Percentiles rank a stretch among this genome's conserved stretches.
These are phyloP conservation scores for Fusarium paranaense DNA, from an alignment of 2,329 filamentous ascomycete genomes.

Conservation along the genomic window DNA sequence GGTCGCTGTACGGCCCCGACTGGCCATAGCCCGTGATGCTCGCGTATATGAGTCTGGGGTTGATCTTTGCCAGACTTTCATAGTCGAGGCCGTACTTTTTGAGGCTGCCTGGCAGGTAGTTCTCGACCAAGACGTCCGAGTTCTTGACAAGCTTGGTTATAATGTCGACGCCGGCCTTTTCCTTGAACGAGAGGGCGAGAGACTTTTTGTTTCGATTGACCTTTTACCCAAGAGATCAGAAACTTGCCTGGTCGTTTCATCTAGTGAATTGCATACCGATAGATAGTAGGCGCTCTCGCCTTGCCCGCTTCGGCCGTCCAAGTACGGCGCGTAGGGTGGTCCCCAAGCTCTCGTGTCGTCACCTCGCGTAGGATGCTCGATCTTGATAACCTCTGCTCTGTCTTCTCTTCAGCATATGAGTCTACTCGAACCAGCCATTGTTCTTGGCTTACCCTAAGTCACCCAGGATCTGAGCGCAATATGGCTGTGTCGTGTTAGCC, in stretches of 20 bases:
- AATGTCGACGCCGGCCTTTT: slow-evolving; percentile 84
- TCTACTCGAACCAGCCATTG: neutral
- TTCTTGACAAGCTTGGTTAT: slow-evolving; percentile 84
- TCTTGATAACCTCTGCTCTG: slow-evolving; percentile 94
- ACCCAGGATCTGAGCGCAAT: slow-evolving; percentile 94
- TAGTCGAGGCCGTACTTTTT: slow-evolving; percentile 95
- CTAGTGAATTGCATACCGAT: slow-evolving; percentile 64
- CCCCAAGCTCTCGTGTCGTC: slow-evolving; percentile 97
- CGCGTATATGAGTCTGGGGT: slow-evolving; percentile 88
- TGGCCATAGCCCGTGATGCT: slow-evolving; percentile 97
- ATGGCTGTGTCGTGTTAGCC: slow-evolving; percentile 70
- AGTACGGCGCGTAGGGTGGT: slow-evolving; percentile 87
- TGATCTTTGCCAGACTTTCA: slow-evolving; percentile 79
- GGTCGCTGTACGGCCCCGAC: slow-evolving; percentile 84
- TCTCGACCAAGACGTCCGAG: slow-evolving; percentile 93
- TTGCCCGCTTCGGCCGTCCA: slow-evolving; percentile 70
- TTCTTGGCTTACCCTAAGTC: slow-evolving; percentile 84
- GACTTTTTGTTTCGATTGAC: slow-evolving; percentile 98
- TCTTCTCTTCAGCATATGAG: neutral
- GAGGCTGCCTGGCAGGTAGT: slow-evolving; percentile 91
- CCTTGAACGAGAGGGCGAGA: slow-evolving; percentile 87
- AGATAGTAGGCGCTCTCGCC: slow-evolving; percentile 96
- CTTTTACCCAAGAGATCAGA: slow-evolving; percentile 57
- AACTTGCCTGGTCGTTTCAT: neutral
- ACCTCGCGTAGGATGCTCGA: slow-evolving; percentile 89